Evolutionary conservation across 805 yeast genomes (phyloP).

Genomic region (Yarrowia keelungensis): DNA sequence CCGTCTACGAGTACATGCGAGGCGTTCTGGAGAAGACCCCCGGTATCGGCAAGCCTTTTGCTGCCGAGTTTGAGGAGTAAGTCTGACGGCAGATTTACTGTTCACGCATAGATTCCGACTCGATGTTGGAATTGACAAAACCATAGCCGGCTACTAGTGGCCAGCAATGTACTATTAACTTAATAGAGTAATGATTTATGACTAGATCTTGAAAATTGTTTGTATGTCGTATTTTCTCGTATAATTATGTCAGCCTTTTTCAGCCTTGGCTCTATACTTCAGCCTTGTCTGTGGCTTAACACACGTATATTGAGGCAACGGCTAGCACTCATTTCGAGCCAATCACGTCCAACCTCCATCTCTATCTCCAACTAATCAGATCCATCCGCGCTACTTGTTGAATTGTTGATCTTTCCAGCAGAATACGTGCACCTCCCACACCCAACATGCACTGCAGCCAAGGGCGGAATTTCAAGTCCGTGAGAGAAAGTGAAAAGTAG

Average conservation of each 20-base stretch:
- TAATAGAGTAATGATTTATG: conserved; percentile 38
- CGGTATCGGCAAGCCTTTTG: conserved; percentile 39
- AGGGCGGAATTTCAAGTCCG: not conserved
- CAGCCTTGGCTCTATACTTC: too few species aligned
- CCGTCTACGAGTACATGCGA: conserved; percentile 91
- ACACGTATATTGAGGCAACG: too few species aligned
- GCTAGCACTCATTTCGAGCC: not conserved
- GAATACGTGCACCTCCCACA: too few species aligned
- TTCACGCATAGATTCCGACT: not conserved
- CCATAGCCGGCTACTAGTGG: conserved; percentile 19
- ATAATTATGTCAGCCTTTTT: too few species aligned
- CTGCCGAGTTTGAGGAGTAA: conserved; percentile 39
- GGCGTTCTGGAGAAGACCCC: conserved; percentile 58
- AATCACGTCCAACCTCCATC: not conserved
- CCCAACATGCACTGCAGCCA: conserved; percentile 34
- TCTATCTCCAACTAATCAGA: not conserved
- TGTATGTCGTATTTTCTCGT: not conserved
- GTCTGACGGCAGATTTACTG: too few species aligned
- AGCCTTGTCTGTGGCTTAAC: too few species aligned
- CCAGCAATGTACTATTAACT: conserved; percentile 36
- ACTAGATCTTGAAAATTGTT: conserved; percentile 10
- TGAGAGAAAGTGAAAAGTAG: too few species aligned
- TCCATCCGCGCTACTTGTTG: conserved; percentile 8
- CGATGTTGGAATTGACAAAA: not conserved
- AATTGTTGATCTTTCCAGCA: conserved; percentile 16